Base-by-base conservation (phyloP, 257 asterid species). In the Leonotis leonurus region DNA sequence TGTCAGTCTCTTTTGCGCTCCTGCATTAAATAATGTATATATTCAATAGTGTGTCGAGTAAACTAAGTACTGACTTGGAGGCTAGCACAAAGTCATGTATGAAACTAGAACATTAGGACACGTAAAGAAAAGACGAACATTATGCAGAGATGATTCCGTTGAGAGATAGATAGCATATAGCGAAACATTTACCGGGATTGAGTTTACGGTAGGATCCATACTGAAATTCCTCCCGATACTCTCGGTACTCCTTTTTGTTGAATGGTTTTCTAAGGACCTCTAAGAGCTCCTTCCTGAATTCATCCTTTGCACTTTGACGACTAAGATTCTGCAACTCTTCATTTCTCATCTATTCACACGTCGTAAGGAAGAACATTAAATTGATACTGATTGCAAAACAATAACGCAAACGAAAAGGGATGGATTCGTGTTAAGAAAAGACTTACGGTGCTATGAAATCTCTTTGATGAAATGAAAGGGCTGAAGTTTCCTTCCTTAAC, bases 231-330 rank as follows among this genome's bases (percentile, higher is more conserved):
- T 48, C 25, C 16, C 35, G 24, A 21, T 4, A 6, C 14, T 8
- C 22, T 11, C 8, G 8, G 26, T 48, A n/a, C 26, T 62, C 50
- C 17, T 33, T 59, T 26, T 13, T 13, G 36, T 62, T 10, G 13
- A 4, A 62, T 33, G 68, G 68, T 33, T 21, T 35, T 6, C 49
- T 7, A 4, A 29, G 32, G 6, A 56, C 63, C 14, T 48, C 16
- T 56, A 76, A 20, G 35, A 76, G 27, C 57, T 74, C 49, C 40
- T 40, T 22, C 63, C 81, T 73, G 25, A 71, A 83, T 5, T 41
- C 49, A 16, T 60, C 57, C 18, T 9, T 25, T 16, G 12, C 37
- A 48, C 24, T 58, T 8, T 33, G 51, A n/a, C 27, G 56, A 58
- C 22, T 67, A 5, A 27, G 37, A 17, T 13, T 9, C 41, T 37